A percentile compares a stretch with the other conserved stretches of the same genome.
Conservation (phyloP, 352 stramenopile species). For the Globisporangium echinulatum region DNA sequence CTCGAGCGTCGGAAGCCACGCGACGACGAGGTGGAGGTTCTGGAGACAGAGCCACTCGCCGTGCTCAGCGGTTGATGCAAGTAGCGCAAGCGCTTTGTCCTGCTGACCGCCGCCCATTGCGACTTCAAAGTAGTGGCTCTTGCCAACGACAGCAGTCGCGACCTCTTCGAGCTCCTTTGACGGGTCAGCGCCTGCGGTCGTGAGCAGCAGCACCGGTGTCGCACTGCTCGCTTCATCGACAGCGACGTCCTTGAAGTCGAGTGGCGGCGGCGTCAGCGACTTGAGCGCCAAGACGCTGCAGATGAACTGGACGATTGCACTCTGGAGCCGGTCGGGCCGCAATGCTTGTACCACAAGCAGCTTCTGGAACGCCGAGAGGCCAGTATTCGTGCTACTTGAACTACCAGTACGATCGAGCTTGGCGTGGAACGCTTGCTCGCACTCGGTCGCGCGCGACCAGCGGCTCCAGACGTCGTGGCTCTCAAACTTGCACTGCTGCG, state of each 20-base stretch:
- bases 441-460: conserved; percentile 87
- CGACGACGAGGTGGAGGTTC: conserved; percentile 93
- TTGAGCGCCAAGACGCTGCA: conserved; percentile 84
- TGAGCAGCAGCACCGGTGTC: conserved; percentile 89
- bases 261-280: conserved; percentile 74
- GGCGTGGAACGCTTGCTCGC: conserved; percentile 87
- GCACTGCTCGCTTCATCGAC: conserved; percentile 63
- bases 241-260: conserved; percentile 70
- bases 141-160: conserved; percentile 74
- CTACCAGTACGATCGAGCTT: conserved; percentile 65
- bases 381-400: conserved; percentile 10
- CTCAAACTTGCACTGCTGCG: conserved; percentile 76
- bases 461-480: conserved; percentile 83
- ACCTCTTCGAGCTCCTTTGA: conserved; percentile 92
- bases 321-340: conserved; percentile 87
- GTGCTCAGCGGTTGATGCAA: conserved; percentile 67
- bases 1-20: conserved; percentile 90
- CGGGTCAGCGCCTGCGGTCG: conserved; percentile 90
- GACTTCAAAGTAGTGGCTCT: conserved; percentile 89
- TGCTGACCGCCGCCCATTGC: conserved; percentile 94
- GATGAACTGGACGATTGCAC: conserved; percentile 87
- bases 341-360: conserved; percentile 90
- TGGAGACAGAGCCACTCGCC: conserved; percentile 95
- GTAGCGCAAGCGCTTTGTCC: conserved; percentile 82
- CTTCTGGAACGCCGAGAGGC: conserved; percentile 88